These are phyloP conservation scores for Nothopassalora personata DNA, from an alignment of 2,329 filamentous ascomycete genomes.

Conservation along the genomic window DNA sequence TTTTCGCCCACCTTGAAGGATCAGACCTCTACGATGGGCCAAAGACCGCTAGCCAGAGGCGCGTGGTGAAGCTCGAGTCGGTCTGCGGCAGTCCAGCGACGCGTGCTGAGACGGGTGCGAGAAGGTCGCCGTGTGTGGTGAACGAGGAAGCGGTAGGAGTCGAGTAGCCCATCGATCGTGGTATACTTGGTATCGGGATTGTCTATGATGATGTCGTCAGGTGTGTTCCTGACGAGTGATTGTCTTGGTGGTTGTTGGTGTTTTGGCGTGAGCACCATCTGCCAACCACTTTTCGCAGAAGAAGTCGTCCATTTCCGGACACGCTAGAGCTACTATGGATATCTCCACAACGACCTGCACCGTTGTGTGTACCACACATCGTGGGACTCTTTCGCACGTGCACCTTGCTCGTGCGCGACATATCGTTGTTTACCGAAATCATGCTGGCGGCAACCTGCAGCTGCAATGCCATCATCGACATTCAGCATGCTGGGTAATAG, in stretches of 20 bases:
- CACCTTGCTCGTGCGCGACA: not conserved
- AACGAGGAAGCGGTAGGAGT: constrained; percentile 31
- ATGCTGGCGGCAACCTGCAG: not conserved
- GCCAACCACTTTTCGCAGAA: not conserved
- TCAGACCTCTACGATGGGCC: constrained; percentile 38
- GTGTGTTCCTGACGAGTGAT: constrained; percentile 12
- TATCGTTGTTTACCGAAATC: not conserved
- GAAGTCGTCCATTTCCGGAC: not conserved
- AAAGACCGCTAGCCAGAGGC: constrained; percentile 44
- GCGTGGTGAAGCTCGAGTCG: constrained; percentile 45
- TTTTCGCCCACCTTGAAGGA: constrained; percentile 51
- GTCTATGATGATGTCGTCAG: constrained; percentile 12
- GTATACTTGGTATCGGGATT: not conserved
- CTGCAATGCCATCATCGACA: no score
- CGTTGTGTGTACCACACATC: not conserved
- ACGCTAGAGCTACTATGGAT: not conserved
- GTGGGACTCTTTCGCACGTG: not conserved
- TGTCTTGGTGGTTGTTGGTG: not conserved
- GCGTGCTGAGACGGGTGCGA: constrained; percentile 32
- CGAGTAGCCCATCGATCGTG: constrained; percentile 42
- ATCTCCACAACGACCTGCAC: not conserved
- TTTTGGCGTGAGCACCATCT: not conserved
- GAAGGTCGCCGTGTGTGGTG: constrained; percentile 32
- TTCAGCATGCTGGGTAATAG: no score
- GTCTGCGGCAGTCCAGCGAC: constrained; percentile 32